phyloP scores from a whole-genome alignment of 2,329 filamentous ascomycete species.

The Fusarium decemcellulare region DNA sequence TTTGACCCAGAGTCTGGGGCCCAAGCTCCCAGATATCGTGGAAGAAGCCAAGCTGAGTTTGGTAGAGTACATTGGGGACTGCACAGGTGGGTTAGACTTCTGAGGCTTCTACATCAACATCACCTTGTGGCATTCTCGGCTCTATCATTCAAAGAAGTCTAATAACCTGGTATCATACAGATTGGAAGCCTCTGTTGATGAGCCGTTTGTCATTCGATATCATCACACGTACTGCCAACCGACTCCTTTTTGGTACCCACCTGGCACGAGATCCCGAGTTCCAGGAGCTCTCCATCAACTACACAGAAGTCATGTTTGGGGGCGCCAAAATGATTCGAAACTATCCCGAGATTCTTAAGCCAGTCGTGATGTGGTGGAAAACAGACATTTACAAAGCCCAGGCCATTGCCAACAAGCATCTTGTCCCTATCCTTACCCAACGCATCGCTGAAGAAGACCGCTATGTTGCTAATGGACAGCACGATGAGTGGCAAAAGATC shows the following conservation, averaged over 20 bases:
- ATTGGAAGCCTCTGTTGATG: neutral
- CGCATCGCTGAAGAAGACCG: neutral
- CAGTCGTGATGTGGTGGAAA: neutral
- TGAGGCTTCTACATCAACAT: neutral
- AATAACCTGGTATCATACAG: neutral
- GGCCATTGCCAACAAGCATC: neutral
- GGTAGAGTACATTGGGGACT: neutral
- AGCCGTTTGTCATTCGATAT: neutral
- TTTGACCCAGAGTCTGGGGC: neutral
- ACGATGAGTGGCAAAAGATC: neutral
- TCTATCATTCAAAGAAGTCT: neutral
- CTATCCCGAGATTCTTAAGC: neutral
- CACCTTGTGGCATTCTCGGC: neutral
- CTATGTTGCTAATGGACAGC: neutral
- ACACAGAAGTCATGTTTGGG: neutral
- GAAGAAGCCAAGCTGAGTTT: neutral
- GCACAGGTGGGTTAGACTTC: neutral
- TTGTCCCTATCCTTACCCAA: neutral
- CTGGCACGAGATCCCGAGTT: neutral
- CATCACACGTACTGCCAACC: neutral
- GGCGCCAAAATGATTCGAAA: neutral
- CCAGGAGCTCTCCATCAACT: neutral
- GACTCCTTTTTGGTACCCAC: neutral
- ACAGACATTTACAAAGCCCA: neutral
- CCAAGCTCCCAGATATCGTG: neutral